Percentiles rank a stretch among this genome's conserved stretches.
phyloP scores from a whole-genome alignment of 768 basidiomycete species.

The Mycena rosella region DNA sequence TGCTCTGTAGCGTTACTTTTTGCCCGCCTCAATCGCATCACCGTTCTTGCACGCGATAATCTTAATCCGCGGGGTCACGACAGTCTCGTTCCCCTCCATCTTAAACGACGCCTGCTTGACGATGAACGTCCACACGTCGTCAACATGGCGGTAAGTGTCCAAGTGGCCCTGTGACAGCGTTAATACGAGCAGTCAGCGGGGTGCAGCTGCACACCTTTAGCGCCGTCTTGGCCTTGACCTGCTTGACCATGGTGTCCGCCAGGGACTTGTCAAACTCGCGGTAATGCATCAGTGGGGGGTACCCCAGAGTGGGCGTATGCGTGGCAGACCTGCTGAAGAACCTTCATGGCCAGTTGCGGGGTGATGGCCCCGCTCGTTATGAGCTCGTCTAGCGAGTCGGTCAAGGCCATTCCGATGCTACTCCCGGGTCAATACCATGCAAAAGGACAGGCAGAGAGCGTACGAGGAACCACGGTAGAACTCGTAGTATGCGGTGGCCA shows the following conservation, averaged over 20 bases:
- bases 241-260: constrained; percentile 92
- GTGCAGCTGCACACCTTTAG: constrained; percentile 72
- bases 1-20: constrained; percentile 1
- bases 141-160: constrained; percentile 91
- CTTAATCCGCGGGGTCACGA: constrained; percentile 85
- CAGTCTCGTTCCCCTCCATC: constrained; percentile 91
- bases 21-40: constrained; percentile 74
- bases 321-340: constrained; percentile 87
- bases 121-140: constrained; percentile 99
- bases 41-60: constrained; percentile 99
- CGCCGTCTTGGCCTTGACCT: constrained; percentile 94
- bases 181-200: constrained; percentile 6
- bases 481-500: constrained; percentile 92
- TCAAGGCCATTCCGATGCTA: constrained; percentile 97
- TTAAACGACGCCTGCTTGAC: constrained; percentile 94
- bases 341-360: constrained; percentile 98
- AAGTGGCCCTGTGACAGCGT: constrained; percentile 77
- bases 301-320: background rate
- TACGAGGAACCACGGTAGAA: constrained; percentile 94
- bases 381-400: constrained; percentile 98
- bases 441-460: constrained; percentile 47
- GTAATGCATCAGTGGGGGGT: constrained; percentile 2
- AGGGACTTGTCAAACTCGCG: constrained; percentile 95
- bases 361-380: constrained; percentile 97
- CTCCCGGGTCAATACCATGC: constrained; percentile 10